These are phyloP conservation scores for Cryptococcus deneoformans DNA, from an alignment of 1,284 basidiomycete genomes.

Conservation along the genomic window DNA sequence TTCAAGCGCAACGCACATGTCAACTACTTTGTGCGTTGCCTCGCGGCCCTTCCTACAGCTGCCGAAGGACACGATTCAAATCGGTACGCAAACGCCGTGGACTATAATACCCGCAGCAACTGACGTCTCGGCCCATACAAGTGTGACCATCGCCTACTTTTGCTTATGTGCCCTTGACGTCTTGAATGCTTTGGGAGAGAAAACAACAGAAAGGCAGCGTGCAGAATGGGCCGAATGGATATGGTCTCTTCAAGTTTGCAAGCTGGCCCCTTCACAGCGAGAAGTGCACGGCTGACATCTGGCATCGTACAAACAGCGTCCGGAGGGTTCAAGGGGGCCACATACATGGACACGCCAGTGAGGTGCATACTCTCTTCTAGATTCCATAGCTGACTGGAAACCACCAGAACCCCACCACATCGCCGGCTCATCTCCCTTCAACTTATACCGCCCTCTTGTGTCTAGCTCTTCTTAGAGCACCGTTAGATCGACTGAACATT, in stretches of 20 bases:
- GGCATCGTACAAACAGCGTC: constrained; percentile 53
- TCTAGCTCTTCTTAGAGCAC: constrained; percentile 77
- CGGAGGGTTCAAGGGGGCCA: constrained; percentile 73
- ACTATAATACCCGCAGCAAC: background rate
- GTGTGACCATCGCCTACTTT: constrained; percentile 80
- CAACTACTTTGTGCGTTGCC: constrained; percentile 43
- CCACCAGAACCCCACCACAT: constrained; percentile 52
- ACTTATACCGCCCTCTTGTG: constrained; percentile 82
- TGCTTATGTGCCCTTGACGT: constrained; percentile 75
- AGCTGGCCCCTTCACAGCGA: constrained; percentile 8
- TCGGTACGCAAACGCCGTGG: constrained; percentile 23
- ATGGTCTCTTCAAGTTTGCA: constrained; percentile 71
- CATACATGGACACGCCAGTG: constrained; percentile 57
- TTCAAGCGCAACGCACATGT: constrained; percentile 49
- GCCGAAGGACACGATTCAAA: constrained; percentile 46
- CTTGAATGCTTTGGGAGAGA: constrained; percentile 57
- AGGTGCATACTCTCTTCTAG: constrained; percentile 8
- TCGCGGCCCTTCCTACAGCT: constrained; percentile 38
- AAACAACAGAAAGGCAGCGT: constrained; percentile 57
- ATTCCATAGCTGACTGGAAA: constrained; percentile 3
- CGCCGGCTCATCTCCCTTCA: constrained; percentile 82
- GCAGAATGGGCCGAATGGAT: constrained; percentile 75
- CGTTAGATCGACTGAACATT: constrained; percentile 66
- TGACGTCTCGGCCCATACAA: constrained; percentile 33
- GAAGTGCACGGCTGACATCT: background rate